Base-by-base conservation (phyloP, 805 yeast species). In the Yarrowia keelungensis region DNA sequence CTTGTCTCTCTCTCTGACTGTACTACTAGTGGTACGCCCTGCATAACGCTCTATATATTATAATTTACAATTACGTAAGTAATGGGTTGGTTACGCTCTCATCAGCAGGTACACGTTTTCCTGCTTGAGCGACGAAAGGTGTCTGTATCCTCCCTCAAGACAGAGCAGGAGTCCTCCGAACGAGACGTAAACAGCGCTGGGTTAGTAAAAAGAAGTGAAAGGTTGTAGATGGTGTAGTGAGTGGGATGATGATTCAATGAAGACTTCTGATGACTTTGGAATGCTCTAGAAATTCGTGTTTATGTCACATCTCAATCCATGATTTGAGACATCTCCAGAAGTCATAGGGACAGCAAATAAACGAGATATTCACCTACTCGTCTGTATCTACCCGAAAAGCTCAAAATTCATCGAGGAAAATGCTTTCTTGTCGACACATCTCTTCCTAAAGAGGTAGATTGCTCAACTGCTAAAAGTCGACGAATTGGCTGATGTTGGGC, bases 131-230 rank as follows among this genome's bases (percentile, higher is more conserved):
- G 87, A 84, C 67, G 94, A 90, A 76, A 95, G 86, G 58, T 90
- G 89, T 79, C 98, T 87, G 81, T 93, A 95, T 69, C 91, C 91
- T 74, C 99, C 99, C 81, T 95, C 98, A 72, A 95, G 83, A 76
- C 98, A 89, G 87, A 94, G 85, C 74, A 95, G 83, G 74, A 95
- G 84, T 5, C 99, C 99, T 69, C 99, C 99, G 78, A 93, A 95
- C 3, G 98, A 94, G 69, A 92, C 91, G 77, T 92, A 95, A 32
- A 94, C 97, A 22, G 96, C 88, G 79, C 92, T 89, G 72, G 82
- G 61, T 51, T 53, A 62, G 67, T 62, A 38, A 12, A 12, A 38
- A 38, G 39, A 38, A 11, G 8, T 38, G 39, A 38, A 26, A 26
- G 7, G 32, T 26, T 26, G 32, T 26, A 26, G 32, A 26, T 26